phyloP scores from a whole-genome alignment of 1,284 basidiomycete genomes.

The Boletus sp. region DNA sequence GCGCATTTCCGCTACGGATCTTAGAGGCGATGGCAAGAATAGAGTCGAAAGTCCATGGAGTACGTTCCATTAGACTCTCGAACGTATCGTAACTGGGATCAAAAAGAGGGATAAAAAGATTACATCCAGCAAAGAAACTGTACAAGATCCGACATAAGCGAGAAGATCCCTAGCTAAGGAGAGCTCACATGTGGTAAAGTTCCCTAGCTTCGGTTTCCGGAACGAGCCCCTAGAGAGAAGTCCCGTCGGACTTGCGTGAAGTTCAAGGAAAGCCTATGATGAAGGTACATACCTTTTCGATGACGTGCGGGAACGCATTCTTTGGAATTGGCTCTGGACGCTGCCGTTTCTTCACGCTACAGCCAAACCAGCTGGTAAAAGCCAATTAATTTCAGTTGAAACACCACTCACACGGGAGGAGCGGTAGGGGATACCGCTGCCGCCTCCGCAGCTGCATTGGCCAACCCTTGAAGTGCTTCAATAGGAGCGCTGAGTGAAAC shows the following conservation, averaged over 20 bases:
- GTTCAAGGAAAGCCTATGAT: neutral
- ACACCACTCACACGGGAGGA: constrained; percentile 24
- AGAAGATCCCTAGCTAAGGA: constrained; percentile 4
- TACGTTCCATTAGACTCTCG: constrained; percentile 83
- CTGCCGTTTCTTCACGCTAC: constrained; percentile 81
- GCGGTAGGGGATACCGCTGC: constrained; percentile 63
- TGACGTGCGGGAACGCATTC: constrained; percentile 79
- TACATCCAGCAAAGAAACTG: constrained; percentile 93
- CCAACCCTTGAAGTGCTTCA: constrained; percentile 86
- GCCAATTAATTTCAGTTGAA: constrained; percentile 16
- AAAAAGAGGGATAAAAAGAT: constrained; percentile 91
- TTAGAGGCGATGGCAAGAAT: constrained; percentile 89
- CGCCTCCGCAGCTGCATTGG: constrained; percentile 90
- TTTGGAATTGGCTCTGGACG: constrained; percentile 82
- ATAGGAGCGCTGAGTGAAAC: constrained; percentile 85
- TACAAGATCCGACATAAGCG: constrained; percentile 24
- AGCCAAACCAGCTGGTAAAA: constrained; percentile 14
- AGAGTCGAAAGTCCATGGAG: constrained; percentile 90
- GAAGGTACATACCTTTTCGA: constrained; percentile 60
- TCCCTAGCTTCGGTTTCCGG: constrained; percentile 74
- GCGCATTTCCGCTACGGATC: constrained; percentile 85
- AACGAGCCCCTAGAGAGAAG: constrained; percentile 60
- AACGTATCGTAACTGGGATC: constrained; percentile 88
- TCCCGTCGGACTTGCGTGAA: constrained; percentile 1
- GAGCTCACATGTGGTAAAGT: constrained; percentile 71